Evolutionary conservation across 768 basidiomycete species (phyloP).

Genomic region (Obba rivulosa): DNA sequence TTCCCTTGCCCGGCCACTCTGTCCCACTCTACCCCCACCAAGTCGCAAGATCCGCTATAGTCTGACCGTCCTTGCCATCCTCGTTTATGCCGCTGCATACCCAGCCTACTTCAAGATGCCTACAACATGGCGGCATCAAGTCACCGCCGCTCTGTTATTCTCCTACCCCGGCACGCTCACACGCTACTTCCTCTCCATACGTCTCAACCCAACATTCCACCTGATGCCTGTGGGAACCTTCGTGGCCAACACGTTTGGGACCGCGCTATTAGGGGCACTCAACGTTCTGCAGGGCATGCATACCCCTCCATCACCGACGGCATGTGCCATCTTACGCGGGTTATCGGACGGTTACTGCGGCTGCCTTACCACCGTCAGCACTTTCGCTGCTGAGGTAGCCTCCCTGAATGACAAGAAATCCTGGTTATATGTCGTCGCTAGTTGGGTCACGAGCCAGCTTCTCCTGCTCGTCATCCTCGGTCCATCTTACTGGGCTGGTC

Average conservation of each 20-base stretch:
- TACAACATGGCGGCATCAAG: slow-evolving; percentile 62
- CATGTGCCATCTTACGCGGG: slow-evolving; percentile 76
- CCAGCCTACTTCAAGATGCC: slow-evolving; percentile 77
- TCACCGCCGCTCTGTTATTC: slow-evolving; percentile 84
- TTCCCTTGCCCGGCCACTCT: slow-evolving; percentile 30
- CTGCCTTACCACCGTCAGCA: slow-evolving; percentile 90
- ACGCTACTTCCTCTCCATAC: slow-evolving; percentile 71
- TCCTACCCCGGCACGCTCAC: slow-evolving; percentile 84
- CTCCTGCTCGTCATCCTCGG: slow-evolving; percentile 72
- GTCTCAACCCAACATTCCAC: slow-evolving; percentile 60
- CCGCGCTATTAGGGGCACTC: slow-evolving; percentile 74
- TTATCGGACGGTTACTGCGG: slow-evolving; percentile 92
- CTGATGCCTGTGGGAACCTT: slow-evolving; percentile 78
- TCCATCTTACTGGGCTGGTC: slow-evolving; percentile 49
- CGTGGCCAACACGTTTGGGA: slow-evolving; percentile 67
- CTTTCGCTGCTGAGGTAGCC: slow-evolving; percentile 78
- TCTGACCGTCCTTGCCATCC: slow-evolving; percentile 49
- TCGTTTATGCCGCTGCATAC: slow-evolving; percentile 71
- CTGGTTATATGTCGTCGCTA: slow-evolving; percentile 62
- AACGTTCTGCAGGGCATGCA: slow-evolving; percentile 61
- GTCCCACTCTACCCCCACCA: slow-evolving; percentile 40
- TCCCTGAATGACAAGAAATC: slow-evolving; percentile 53
- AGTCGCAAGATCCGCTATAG: slow-evolving; percentile 40
- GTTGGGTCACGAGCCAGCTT: slow-evolving; percentile 66
- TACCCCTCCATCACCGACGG: slow-evolving; percentile 38